Base-by-base conservation (phyloP, 441 rosid genomes). In the Cnidoscolus chayamansa region DNA sequence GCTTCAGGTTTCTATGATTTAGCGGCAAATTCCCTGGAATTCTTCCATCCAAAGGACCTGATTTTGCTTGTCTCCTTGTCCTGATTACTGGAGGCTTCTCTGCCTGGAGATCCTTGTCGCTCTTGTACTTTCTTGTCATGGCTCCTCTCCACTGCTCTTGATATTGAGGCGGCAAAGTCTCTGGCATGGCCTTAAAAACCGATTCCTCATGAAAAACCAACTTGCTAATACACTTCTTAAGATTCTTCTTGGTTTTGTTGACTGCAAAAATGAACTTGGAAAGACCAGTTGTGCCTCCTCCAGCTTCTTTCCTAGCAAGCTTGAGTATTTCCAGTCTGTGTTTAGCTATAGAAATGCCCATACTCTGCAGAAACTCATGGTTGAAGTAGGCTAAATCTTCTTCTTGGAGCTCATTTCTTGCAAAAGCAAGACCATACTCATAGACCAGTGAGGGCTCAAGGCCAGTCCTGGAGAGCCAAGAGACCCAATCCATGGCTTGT, bases 251-350 rank as follows among this genome's bases (percentile, higher is more conserved):
- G 25, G 91, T 81, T 57, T 57, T 84, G 68, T 47, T 77, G 64
- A 91, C 69, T 19, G 88, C 82, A 19, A 59, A 70, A 9, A 84
- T 54, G 74, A 91, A 82, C 76, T 81, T 87, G 40, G 85, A 75
- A 17, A 89, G 57, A 49, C 73, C 72, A 40, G 30, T 63, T 17
- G 64, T 56, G 64, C 77, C 37, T 2, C 53, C 72, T 17, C 72
- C 58, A 25, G 47, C 50, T 61, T 89, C 89, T 71, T 79, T 88
- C 68, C 70, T 82, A 17, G 88, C 87, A n/a, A 86, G 83, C 82
- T 88, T 92, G 70, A 92, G 89, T 62, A 92, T 92, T 79, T 92
- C 91, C 15, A 82, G 84, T 67, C 97, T 79, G 70, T 92, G 94
- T 76, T 90, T 85, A 63, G 96, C 89, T 6, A 90, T 86, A 32